phyloP scores from a whole-genome alignment of 1,284 basidiomycete species.

The Termitomyces sp. region DNA sequence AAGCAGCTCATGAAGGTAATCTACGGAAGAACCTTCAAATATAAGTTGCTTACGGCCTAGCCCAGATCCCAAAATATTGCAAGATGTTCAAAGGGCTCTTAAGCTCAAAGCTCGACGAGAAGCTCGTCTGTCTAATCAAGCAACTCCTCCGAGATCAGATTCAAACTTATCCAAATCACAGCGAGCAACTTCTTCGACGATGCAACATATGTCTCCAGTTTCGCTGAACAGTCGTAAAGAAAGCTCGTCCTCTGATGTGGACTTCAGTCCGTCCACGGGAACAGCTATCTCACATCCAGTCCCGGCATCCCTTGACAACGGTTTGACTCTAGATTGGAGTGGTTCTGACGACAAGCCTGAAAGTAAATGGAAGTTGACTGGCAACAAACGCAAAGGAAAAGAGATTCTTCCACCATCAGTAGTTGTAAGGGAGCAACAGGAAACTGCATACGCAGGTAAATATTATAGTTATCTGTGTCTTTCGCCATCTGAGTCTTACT shows the following conservation, averaged over 20 bases:
- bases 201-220: slow-evolving; percentile 21
- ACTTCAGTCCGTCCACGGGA: slow-evolving; percentile 66
- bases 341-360: slow-evolving; percentile 52
- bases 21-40: slow-evolving; percentile 16
- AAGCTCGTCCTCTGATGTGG: slow-evolving; percentile 44
- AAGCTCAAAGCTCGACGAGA: slow-evolving; percentile 67
- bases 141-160: slow-evolving; percentile 22
- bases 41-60: slow-evolving; percentile 11
- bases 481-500: slow-evolving; percentile 9
- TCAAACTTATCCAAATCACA: slow-evolving; percentile 27
- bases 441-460: slow-evolving; percentile 44
- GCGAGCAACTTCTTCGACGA: slow-evolving; percentile 26
- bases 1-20: slow-evolving; percentile 61
- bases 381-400: slow-evolving; percentile 54
- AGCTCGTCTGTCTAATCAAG: slow-evolving; percentile 42
- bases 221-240: slow-evolving; percentile 27
- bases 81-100: slow-evolving; percentile 69
- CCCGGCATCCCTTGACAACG: slow-evolving; percentile 61
- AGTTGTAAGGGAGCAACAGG: slow-evolving; percentile 45
- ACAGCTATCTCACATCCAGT: slow-evolving; percentile 35
- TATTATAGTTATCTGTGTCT: background rate
- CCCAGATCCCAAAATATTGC: slow-evolving; percentile 65
- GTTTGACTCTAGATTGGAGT: slow-evolving; percentile 67
- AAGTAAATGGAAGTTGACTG: slow-evolving; percentile 55
- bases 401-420: slow-evolving; percentile 43